These are phyloP conservation scores for Globisporangium yorkense DNA, from an alignment of 352 stramenopile genomes.

Conservation along the genomic window DNA sequence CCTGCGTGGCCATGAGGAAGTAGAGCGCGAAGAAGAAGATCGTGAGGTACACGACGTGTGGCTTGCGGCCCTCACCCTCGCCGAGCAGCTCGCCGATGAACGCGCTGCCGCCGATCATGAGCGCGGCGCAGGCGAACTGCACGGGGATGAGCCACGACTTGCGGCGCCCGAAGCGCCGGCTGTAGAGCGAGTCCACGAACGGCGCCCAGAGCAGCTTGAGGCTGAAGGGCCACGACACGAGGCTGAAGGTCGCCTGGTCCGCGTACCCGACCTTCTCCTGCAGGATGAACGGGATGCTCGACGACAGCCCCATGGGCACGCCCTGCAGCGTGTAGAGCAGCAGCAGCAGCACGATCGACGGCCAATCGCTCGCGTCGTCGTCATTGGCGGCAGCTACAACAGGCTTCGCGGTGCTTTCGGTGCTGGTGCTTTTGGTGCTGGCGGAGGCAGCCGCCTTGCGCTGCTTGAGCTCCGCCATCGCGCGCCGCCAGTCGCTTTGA, in stretches of 20 bases:
- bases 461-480: conserved; percentile 27
- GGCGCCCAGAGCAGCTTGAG: conserved; percentile 99
- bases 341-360: conserved; percentile 90
- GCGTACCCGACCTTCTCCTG: conserved; percentile 96
- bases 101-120: conserved; percentile 92
- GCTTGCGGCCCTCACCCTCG: conserved; percentile 66
- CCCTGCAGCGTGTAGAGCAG: conserved; percentile 98
- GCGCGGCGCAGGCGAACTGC: conserved; percentile 92
- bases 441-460: conserved; percentile 14
- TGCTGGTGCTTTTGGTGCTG: conserved; percentile 1
- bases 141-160: conserved; percentile 98
- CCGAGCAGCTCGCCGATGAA: conserved; percentile 86
- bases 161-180: conserved; percentile 85
- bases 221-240: conserved; percentile 98
- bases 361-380: conserved; percentile 52
- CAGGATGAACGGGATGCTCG: conserved; percentile 97
- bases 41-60: conserved; percentile 92
- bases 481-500: background rate
- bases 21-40: conserved; percentile 97
- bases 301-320: conserved; percentile 98
- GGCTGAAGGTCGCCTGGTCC: conserved; percentile 96
- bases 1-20: conserved; percentile 99
- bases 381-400: conserved; percentile 4
- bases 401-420: no score
- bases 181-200: conserved; percentile 95